Evolutionary conservation across 1,284 basidiomycete species (phyloP), one percentile per base, ranked within the genome.

Genomic region (Trichosporon sp.): DNA sequence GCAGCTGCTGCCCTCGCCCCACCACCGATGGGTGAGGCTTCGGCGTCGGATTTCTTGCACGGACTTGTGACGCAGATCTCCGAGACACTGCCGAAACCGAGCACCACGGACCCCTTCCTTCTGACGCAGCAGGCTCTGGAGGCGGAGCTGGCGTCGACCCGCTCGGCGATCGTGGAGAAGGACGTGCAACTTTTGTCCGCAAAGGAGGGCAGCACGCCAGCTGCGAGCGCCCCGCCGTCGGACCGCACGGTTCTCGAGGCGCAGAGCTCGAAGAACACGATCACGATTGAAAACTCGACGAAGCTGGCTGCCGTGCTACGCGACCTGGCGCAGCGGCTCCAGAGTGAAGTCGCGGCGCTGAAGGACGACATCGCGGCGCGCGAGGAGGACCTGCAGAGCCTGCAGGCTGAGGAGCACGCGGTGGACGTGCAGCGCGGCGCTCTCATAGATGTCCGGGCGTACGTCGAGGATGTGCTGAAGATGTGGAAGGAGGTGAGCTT

Each of bases 401-500:
- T 69, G 11, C 29, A 18, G 13, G 60, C 29, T n/a, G 70, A 64
- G 13, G 62, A 38, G 3, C n/a, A 38, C 15, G 31, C 27, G 23
- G 64, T 53, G 0, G 64, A 66, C 13, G 68, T 38, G 7, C 44
- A 62, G 23, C 64, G 66, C 23, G 29, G 56, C 13, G 68, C 66
- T 0, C 66, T 72, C 8, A 25, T 65, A 35, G 68, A 70, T 27
- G 64, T 72, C 35, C 53, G 70, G n/a, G 29, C 31, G 13, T 73
- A 70, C 56, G 23, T 75, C 21, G 73, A 75, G 64, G 67, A 65
- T 23, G 64, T 71, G 27, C 51, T 75, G n/a, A 69, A 68, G 62
- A 64, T 60, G 31, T 75, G 67, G 70, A 68, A 70, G 35, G 73
- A 74, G 68, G 73, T 72, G 53, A 51, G 73, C 66, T 21, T 51